A percentile compares a stretch with the other conserved stretches of the same genome.
Conservation (phyloP, 306 rosid species). For the Fragaria nilgerrensis region DNA sequence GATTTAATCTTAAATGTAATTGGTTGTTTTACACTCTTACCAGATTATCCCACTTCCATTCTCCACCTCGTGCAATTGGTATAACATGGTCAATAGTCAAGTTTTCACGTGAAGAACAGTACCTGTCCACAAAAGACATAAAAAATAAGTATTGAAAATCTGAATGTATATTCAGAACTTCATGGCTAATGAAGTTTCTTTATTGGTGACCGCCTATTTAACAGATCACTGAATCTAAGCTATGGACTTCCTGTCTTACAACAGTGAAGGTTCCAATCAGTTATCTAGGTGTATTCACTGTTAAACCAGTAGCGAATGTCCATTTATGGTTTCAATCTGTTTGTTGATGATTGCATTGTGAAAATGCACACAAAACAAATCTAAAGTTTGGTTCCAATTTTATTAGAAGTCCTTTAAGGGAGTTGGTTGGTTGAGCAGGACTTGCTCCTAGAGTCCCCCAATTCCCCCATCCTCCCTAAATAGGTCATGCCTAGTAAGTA, state of each 20-base stretch:
- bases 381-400: not conserved
- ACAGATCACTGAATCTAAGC: conserved; percentile 2
- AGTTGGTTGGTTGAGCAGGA: not conserved
- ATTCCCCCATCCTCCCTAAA: not conserved
- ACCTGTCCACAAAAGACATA: conserved; percentile 51
- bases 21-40: conserved; percentile 37
- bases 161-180: too few species aligned
- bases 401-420: not conserved
- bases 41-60: conserved; percentile 95
- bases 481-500: not conserved
- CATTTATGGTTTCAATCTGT: not conserved
- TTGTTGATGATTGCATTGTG: not conserved
- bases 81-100: conserved; percentile 92
- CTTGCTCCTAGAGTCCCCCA: not conserved
- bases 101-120: conserved; percentile 74
- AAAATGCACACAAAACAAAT: not conserved
- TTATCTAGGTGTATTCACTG: not conserved
- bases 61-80: conserved; percentile 77
- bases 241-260: not conserved
- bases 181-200: conserved; percentile 6
- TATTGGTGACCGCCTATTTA: not conserved
- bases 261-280: not conserved
- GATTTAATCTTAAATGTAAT: not conserved
- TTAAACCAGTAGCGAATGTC: not conserved
- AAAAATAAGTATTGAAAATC: conserved; percentile 15